Evolutionary conservation across 192 early-diverging fungal genomes (phyloP).

Genomic region (Backusella circina): DNA sequence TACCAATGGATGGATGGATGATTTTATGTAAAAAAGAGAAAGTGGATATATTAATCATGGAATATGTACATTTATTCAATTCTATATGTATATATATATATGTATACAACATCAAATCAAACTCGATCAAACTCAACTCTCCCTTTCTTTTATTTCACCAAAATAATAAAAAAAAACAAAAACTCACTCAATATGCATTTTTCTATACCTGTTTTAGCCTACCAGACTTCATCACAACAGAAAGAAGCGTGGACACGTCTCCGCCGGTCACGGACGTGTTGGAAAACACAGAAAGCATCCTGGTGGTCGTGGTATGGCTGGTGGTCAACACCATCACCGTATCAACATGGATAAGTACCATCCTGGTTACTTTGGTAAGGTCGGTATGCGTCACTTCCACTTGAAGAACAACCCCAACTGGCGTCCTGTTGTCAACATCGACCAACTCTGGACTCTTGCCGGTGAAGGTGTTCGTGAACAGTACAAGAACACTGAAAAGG

Average conservation of each 20-base stretch:
- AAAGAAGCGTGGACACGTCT: slow-evolving; percentile 99
- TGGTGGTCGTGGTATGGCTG: slow-evolving; percentile 98
- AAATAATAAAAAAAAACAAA: neutral
- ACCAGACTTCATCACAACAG: slow-evolving; percentile 83
- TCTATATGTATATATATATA: too few species aligned
- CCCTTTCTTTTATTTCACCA: neutral
- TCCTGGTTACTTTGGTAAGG: slow-evolving; percentile 99
- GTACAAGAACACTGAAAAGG: slow-evolving; percentile 80
- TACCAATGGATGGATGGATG: neutral
- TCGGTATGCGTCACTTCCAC: slow-evolving; percentile 99
- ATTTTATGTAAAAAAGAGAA: neutral
- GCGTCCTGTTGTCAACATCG: slow-evolving; percentile 86
- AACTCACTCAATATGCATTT: too few species aligned
- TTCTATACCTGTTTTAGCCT: slow-evolving; percentile 45
- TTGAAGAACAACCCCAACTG: slow-evolving; percentile 85
- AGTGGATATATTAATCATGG: neutral
- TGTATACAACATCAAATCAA: too few species aligned
- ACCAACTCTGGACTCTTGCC: slow-evolving; percentile 91
- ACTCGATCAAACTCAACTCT: neutral
- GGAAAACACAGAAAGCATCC: slow-evolving; percentile 92
- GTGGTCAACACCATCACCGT: slow-evolving; percentile 99
- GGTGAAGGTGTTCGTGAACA: slow-evolving; percentile 79
- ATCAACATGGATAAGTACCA: slow-evolving; percentile 99
- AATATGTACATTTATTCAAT: neutral
- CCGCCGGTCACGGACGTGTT: slow-evolving; percentile 99